Evolutionary conservation across 768 basidiomycete species (phyloP), one percentile per base, ranked within the genome.

Genomic region (Suillus bovinus): DNA sequence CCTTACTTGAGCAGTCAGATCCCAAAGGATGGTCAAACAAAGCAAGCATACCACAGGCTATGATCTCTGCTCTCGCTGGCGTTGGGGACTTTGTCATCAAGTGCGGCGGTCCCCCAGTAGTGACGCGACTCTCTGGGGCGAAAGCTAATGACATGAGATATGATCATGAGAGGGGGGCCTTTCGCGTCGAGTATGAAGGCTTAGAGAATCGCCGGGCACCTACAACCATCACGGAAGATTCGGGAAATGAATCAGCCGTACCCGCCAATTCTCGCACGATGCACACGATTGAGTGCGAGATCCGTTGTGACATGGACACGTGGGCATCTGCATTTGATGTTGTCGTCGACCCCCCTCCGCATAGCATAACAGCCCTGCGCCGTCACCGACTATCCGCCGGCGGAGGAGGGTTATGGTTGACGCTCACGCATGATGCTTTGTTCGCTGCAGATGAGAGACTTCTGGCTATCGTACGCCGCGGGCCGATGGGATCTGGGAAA

Each of bases 11-110:
- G 70, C 97, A 99, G 74, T 95, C 93, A 13, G 96, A 99, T 73
- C 95, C 95, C 7, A 93, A 96, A 75, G 95, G 95, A 52, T 98
- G 96, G 96, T 88, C 93, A 6, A 94, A 93, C 77, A 99, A 98
- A 75, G 74, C 73, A 14, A 91, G 92, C 14, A 95, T 96, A 57
- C 96, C 96, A 1, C 89, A 88, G n/a, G 88, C 94, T 68, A 96
- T 99, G 93, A 88, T 96, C 69, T 84, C 85, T 44, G 83, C 88
- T 2, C 78, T 99, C 0, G 93, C 95, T 0, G 96, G 96, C 1
- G 89, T 97, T 11, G 94, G 97, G 24, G 96, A 98, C 65, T 98
- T 93, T 69, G 89, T 94, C 8, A 96, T 99, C 77, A 96, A 94
- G 74, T 90, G 86, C 67, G 97, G 97, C 16, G 95, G 94, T 0